Evolutionary conservation across 2,329 filamentous ascomycete genomes (phyloP), one percentile per base, ranked within the genome.

Genomic region (Claviceps sp.): DNA sequence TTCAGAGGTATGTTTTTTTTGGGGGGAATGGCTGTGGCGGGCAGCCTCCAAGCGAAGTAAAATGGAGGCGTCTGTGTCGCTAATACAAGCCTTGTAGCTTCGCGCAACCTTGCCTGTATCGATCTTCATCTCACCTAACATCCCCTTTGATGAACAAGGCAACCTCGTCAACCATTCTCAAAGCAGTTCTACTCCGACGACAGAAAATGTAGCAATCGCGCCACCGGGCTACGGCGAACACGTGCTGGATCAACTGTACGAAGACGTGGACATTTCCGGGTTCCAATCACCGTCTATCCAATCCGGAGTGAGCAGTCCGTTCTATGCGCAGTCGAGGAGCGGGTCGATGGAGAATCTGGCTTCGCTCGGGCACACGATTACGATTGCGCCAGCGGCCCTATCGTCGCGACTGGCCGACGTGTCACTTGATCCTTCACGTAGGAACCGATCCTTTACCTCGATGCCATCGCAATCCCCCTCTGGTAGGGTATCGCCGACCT

Each of bases 171-270:
- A 77, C 50, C 77, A 81, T 61, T 72, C 72, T n/a, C 74, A 77
- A 59, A 73, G 63, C 64, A 72, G 54, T 68, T 74, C 59, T 64
- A 70, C 70, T 11, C 50, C 57, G 10, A 72, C 77, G 45, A 72
- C 74, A 42, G 76, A 81, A 42, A 72, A 80, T 52, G 74, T 79
- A 19, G 76, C 79, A 26, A 79, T 85, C 54, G 90, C 91, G 11
- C 93, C 93, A n/a, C 93, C 93, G 0, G 81, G 89, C 41, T 98
- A 98, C 61, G 89, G 89, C 54, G 81, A 91, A 61, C 93, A 97
- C 66, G 78, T 87, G 45, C 80, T 97, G 26, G 93, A 98, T 65
- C 84, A 88, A 64, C 75, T 97, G 1, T 98, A 95, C 68, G 88
- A 89, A 58, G 88, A 91, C 56, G 78, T 96, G 53, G 88, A 95